Evolutionary conservation across 1,139 yeast species (phyloP).

Genomic region (Yamadazyma blattariae): DNA sequence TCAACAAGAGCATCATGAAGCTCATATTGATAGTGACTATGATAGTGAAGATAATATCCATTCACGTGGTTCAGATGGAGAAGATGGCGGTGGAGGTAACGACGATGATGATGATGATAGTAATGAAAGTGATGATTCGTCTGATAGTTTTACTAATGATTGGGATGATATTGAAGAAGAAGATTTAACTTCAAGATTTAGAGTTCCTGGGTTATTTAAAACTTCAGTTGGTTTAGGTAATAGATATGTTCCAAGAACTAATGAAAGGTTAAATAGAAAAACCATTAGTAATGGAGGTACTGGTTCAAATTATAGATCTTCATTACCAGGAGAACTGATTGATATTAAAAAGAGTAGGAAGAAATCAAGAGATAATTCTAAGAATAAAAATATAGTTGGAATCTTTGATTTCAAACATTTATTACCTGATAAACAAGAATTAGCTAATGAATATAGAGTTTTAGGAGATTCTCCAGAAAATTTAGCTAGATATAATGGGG

Average conservation of each 20-base stretch:
- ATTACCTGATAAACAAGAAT: constrained; percentile 72
- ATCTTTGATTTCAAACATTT: constrained; percentile 66
- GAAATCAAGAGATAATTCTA: constrained; percentile 17
- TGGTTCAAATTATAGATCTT: constrained; percentile 15
- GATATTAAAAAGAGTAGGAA: constrained; percentile 14
- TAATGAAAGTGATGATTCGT: constrained; percentile 22
- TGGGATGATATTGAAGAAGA: constrained; percentile 48
- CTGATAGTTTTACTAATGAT: constrained; percentile 50
- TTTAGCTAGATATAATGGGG: constrained; percentile 66
- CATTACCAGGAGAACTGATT: constrained; percentile 14
- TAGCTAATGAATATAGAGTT: constrained; percentile 75
- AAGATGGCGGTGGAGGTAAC: constrained; percentile 5
- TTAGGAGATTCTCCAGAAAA: constrained; percentile 65
- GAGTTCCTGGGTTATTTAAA: constrained; percentile 45
- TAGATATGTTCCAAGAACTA: constrained; percentile 17
- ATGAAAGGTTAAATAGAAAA: constrained; percentile 18
- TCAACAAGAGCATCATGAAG: constrained; percentile 7
- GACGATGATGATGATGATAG: constrained; percentile 10
- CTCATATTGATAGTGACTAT: constrained; percentile 11
- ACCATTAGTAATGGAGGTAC: constrained; percentile 15
- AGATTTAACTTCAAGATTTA: constrained; percentile 41
- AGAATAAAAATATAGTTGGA: constrained; percentile 52
- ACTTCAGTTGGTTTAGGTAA: constrained; percentile 41
- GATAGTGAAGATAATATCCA: constrained; percentile 1
- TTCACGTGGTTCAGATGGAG: not conserved